A percentile compares a stretch with the other conserved stretches of the same genome.
These are phyloP conservation scores for Phaeomoniella chlamydospora DNA, from an alignment of 2,329 filamentous ascomycete species.

Conservation along the genomic window DNA sequence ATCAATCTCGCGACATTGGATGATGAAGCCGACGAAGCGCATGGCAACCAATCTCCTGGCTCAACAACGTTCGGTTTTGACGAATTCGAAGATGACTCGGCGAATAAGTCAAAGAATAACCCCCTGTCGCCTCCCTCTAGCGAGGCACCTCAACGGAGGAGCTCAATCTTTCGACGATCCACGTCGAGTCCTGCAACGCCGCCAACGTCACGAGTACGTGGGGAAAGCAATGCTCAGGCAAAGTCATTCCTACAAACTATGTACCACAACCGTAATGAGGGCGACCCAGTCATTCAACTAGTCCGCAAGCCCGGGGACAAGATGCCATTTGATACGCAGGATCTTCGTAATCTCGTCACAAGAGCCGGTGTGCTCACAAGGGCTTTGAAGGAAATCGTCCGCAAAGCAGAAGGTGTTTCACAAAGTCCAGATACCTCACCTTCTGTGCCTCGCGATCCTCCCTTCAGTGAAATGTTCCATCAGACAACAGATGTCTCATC, in stretches of 20 bases:
- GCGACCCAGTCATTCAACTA: conserved; percentile 15
- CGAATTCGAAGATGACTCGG: conserved; percentile 39
- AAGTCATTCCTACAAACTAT: conserved; percentile 47
- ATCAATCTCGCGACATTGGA: conserved; percentile 52
- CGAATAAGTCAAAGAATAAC: conserved; percentile 15
- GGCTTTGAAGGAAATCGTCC: conserved; percentile 33
- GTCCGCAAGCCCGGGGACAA: conserved; percentile 26
- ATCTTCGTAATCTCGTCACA: conserved; percentile 45
- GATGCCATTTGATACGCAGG: conserved; percentile 52
- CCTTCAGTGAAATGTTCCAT: conserved; percentile 33
- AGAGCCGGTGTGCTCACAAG: conserved; percentile 33
- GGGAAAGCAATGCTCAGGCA: conserved; percentile 44
- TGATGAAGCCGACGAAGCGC: conserved; percentile 35
- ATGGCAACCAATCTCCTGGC: conserved; percentile 32
- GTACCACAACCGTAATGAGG: conserved; percentile 29
- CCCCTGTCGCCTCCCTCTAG: conserved; percentile 13
- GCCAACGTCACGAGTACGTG: conserved; percentile 30
- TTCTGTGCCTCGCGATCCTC: conserved; percentile 21
- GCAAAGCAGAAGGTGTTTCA: conserved; percentile 31
- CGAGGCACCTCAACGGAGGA: conserved; percentile 1
- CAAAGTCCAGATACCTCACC: conserved; percentile 11
- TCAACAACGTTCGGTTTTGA: conserved; percentile 45
- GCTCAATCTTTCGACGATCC: conserved; percentile 6
- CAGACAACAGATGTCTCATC: conserved; percentile 20
- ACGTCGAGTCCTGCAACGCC: conserved; percentile 13